phyloP scores from a whole-genome alignment of 2,329 filamentous ascomycete species.

The Talaromyces verruculosus region DNA sequence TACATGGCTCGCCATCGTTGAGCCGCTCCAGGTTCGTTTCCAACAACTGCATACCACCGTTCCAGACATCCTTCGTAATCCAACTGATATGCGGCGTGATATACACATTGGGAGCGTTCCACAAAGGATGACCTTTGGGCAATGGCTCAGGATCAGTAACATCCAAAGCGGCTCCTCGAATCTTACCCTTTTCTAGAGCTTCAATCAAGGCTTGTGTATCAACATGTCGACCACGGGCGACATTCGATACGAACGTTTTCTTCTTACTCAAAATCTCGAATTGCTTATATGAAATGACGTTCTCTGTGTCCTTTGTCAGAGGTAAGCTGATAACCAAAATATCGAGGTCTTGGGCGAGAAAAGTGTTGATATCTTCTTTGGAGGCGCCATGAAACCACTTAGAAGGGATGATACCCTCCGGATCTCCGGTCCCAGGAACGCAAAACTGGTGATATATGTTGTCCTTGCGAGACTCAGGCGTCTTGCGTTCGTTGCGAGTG shows the following conservation, averaged over 20 bases:
- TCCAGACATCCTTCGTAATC: neutral
- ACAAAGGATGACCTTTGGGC: slow-evolving; percentile 65
- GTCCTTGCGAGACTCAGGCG: slow-evolving; percentile 49
- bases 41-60: neutral
- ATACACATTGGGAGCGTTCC: slow-evolving; percentile 66
- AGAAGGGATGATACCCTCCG: neutral
- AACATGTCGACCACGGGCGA: slow-evolving; percentile 62
- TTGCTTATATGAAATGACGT: slow-evolving; percentile 54
- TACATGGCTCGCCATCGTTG: neutral
- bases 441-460: neutral
- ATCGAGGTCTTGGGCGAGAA: slow-evolving; percentile 58
- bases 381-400: slow-evolving; percentile 58
- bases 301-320: slow-evolving; percentile 55
- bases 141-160: slow-evolving; percentile 79
- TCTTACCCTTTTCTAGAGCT: slow-evolving; percentile 55
- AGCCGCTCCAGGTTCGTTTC: neutral
- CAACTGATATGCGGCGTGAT: slow-evolving; percentile 30
- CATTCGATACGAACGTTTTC: slow-evolving; percentile 68
- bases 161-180: slow-evolving; percentile 70
- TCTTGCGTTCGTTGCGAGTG: slow-evolving; percentile 62
- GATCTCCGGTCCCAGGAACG: neutral
- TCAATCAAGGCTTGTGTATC: slow-evolving; percentile 62
- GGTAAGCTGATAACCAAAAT: slow-evolving; percentile 59
- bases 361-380: slow-evolving; percentile 53
- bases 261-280: slow-evolving; percentile 55